Evolutionary conservation across 129 eudicot species (phyloP).

Genomic region (Tanacetum coccineum): DNA sequence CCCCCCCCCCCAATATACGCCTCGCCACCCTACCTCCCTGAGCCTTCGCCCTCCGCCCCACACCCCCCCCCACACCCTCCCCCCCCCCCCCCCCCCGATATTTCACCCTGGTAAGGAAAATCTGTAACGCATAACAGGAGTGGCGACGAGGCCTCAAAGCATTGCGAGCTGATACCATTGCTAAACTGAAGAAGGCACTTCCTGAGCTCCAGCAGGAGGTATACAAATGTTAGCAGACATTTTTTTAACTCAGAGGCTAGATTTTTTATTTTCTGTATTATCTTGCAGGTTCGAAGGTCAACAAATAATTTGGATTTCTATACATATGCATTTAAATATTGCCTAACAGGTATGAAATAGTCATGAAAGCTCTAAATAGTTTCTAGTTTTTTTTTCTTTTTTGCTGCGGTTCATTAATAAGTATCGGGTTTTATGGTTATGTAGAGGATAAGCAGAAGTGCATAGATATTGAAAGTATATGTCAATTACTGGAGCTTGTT

Average conservation of each 20-base stretch:
- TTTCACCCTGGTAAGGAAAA: slow-evolving; percentile 68
- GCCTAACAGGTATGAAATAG: slow-evolving; percentile 55
- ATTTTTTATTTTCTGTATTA: neutral
- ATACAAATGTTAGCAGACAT: slow-evolving; percentile 1
- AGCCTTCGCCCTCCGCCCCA: too few species aligned
- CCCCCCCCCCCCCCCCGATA: too few species aligned
- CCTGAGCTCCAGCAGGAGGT: slow-evolving; percentile 87
- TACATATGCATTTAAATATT: slow-evolving; percentile 62
- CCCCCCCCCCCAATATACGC: too few species aligned
- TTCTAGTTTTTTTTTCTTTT: neutral
- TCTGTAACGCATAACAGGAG: slow-evolving; percentile 33
- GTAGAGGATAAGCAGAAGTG: slow-evolving; percentile 86
- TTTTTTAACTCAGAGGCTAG: neutral
- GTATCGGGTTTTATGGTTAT: slow-evolving; percentile 18
- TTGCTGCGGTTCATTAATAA: neutral
- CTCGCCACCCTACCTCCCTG: too few species aligned
- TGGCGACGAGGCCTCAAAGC: slow-evolving; percentile 86
- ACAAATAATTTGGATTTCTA: slow-evolving; percentile 68
- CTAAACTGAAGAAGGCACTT: slow-evolving; percentile 56
- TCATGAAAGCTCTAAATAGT: neutral
- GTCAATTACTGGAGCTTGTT: slow-evolving; percentile 72
- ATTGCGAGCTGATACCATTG: slow-evolving; percentile 59
- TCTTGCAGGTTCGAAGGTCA: slow-evolving; percentile 55
- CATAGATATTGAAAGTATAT: slow-evolving; percentile 79
- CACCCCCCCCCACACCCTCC: too few species aligned